phyloP scores from a whole-genome alignment of 2,329 filamentous ascomycete species.

The Phoma sp. region DNA sequence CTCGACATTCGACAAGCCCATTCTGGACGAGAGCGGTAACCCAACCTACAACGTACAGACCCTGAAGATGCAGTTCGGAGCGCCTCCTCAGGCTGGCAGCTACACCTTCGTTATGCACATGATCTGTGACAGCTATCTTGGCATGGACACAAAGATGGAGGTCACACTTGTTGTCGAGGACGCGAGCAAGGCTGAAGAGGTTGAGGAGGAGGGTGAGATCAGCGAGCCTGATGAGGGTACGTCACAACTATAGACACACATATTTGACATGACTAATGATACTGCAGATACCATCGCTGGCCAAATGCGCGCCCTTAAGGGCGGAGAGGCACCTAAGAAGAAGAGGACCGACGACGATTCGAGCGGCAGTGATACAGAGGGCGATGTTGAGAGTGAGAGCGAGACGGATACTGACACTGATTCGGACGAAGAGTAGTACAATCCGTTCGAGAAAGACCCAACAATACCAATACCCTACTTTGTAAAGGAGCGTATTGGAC shows the following conservation, averaged over 20 bases:
- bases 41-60: conserved; percentile 97
- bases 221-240: conserved; percentile 96
- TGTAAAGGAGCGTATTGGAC: not conserved
- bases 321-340: conserved; percentile 65
- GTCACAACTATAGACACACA: not conserved
- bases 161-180: conserved; percentile 90
- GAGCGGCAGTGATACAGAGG: conserved; percentile 68
- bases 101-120: conserved; percentile 96
- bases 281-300: conserved; percentile 81
- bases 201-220: conserved; percentile 90
- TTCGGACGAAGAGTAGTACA: conserved; percentile 48
- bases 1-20: conserved; percentile 86
- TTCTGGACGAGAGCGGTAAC: conserved; percentile 79
- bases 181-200: conserved; percentile 79
- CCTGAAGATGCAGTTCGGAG: conserved; percentile 95
- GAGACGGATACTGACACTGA: conserved; percentile 57
- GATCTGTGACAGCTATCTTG: conserved; percentile 93
- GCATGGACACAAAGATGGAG: conserved; percentile 91
- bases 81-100: conserved; percentile 87
- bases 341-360: conserved; percentile 69
- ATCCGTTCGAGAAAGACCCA: not conserved
- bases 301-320: conserved; percentile 88
- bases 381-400: conserved; percentile 63
- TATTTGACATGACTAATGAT: conserved; percentile 30
- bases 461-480: not conserved